phyloP scores from a whole-genome alignment of 2,329 filamentous ascomycete genomes.

The Scytalidium sp. region DNA sequence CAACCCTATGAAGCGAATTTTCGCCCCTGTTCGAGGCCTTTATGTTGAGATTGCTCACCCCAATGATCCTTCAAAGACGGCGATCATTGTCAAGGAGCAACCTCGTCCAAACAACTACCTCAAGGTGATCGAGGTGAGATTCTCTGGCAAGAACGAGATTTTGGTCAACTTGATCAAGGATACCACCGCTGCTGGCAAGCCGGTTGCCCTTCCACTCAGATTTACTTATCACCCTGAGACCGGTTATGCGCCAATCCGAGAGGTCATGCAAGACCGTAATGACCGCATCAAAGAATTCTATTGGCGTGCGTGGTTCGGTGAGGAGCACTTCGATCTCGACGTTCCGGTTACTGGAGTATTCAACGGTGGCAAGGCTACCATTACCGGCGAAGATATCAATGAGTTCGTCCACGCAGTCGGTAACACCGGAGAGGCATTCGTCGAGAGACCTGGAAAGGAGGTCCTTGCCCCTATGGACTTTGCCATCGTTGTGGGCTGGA shows the following conservation, averaged over 20 bases:
- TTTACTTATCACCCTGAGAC: conserved; percentile 95
- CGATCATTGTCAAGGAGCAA: conserved; percentile 84
- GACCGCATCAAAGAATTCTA: conserved; percentile 99
- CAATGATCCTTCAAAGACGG: conserved; percentile 77
- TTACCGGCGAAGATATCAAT: conserved; percentile 90
- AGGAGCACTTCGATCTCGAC: conserved; percentile 80
- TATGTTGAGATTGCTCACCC: conserved; percentile 85
- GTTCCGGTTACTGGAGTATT: conserved; percentile 83
- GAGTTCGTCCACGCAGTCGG: conserved; percentile 99
- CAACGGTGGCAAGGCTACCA: conserved; percentile 81
- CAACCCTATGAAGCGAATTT: conserved; percentile 90
- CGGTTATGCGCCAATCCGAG: conserved; percentile 94
- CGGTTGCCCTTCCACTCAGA: conserved; percentile 78
- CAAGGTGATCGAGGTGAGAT: conserved; percentile 82
- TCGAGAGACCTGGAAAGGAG: conserved; percentile 90
- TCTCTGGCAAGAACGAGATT: conserved; percentile 75
- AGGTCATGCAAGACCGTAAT: conserved; percentile 94
- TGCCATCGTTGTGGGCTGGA: conserved; percentile 97
- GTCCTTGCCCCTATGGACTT: conserved; percentile 98
- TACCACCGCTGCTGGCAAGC: conserved; percentile 77
- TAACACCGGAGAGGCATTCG: conserved; percentile 95
- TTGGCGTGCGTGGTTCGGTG: conserved; percentile 95
- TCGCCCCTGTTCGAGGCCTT: conserved; percentile 80
- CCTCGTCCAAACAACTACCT: conserved; percentile 81
- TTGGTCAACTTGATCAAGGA: conserved; percentile 90